A percentile compares a stretch with the other conserved stretches of the same genome.
phyloP scores from a whole-genome alignment of 306 rosid genomes.

The Sesbania bispinosa region DNA sequence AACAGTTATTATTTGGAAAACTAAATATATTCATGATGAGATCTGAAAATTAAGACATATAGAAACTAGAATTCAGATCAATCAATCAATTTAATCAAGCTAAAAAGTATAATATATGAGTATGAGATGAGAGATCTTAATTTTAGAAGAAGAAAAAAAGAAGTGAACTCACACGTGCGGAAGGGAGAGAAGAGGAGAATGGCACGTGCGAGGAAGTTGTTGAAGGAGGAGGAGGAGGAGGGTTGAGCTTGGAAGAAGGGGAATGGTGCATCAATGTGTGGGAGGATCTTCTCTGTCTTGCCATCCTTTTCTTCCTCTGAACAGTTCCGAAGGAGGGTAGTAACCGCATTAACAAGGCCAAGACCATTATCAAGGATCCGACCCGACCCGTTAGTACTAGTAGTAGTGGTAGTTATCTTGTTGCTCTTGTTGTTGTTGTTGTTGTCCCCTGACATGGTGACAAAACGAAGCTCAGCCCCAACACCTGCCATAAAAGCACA shows the following conservation, averaged over 20 bases:
- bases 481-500: conserved; percentile 59
- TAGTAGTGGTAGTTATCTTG: neutral
- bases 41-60: too few relatives aligned
- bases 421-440: neutral
- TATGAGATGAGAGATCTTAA: neutral
- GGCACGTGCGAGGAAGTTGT: conserved; percentile 46
- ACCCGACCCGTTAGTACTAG: conserved; percentile 49
- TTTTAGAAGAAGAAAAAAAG: neutral
- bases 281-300: conserved; percentile 61
- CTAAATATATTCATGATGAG: too few relatives aligned
- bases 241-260: too few relatives aligned
- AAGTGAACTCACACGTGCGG: conserved; percentile 63
- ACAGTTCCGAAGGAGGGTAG: conserved; percentile 43
- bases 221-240: conserved; percentile 20
- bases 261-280: conserved; percentile 18
- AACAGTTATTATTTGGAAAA: too few relatives aligned
- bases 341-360: conserved; percentile 38
- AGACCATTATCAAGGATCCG: conserved; percentile 27
- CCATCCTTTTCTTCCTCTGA: conserved; percentile 69
- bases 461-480: conserved; percentile 36
- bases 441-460: conserved; percentile 37
- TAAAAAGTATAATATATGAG: too few relatives aligned
- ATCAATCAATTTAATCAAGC: neutral
- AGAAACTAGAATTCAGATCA: neutral
- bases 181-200: conserved; percentile 18